Base-by-base conservation (phyloP, 73 alveolate species). In the Paramecium sexaurelia region DNA sequence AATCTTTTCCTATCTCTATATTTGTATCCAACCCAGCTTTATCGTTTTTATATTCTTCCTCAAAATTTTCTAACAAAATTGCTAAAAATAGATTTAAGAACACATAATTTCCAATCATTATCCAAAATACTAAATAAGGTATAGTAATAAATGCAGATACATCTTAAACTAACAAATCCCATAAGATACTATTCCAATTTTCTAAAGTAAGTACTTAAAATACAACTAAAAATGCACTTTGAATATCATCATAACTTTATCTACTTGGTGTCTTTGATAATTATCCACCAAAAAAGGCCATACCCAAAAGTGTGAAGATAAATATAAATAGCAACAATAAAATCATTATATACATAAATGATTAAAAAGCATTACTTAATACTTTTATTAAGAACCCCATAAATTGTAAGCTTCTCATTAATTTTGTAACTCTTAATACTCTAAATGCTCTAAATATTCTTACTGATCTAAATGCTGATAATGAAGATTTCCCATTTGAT, bases 11-110 rank as follows among this genome's bases (percentile, higher is more conserved):
- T 6, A 78, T 78, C 32, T 78, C 90, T 9, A 39, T 78, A 8
- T 39, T 78, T 11, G 68, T 45, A 39, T 78, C 73, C 55, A 78
- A 41, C 0, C 73, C 78, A 3, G 27, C 91, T 6, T 68, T 61
- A 32, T 68, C 91, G 7, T 39, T 88, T 43, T 66, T 56, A 15
- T 88, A 55, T 37, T 88, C 89, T n/a, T 88, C 94, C 9, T 88
- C 94, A 39, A 88, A 98, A 24, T 97, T 92, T 91, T 97, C 99
- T n/a, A 98, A 95, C 8, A 98, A 84, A 26, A 97, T 96, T 55
- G 99, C 98, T 75, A 97, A 89, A 92, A 98, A 97, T 89, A 98
- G 91, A 94, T 98, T 98, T 75, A 98, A 93, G 10, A 98, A 93
- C 1, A 98, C 96, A 91, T 92, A 98, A 91, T 98, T 98, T 24